Evolutionary conservation across 768 basidiomycete genomes (phyloP), one percentile per base, ranked within the genome.

Genomic region (Tremella mesenterica): DNA sequence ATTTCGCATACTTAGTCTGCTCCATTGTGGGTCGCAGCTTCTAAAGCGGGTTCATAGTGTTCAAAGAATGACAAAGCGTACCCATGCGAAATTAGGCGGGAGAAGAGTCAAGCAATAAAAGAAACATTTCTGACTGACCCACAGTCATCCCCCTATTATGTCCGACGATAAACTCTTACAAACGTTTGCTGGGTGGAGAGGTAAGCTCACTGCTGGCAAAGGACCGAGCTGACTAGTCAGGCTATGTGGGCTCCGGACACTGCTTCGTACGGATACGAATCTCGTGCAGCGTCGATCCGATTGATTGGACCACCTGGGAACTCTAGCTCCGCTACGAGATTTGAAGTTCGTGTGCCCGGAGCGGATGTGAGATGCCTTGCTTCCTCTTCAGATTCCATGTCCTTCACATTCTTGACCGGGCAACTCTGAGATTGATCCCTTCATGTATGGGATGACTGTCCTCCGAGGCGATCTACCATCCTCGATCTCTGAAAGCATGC

Each of bases 121-220:
- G 18, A 18, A 27, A 52, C 31, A 4, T 12, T 27, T n/a, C 28
- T 23, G 21, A 28, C 30, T 41, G 39, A 43, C 3, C 18, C 9
- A n/a, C 49, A 72, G 87, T 91, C 45, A 82, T 91, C 81, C 89
- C 89, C 7, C 78, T 84, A 80, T 85, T 88, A 70, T 74, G 79
- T 60, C 90, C 88, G 1, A 93, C 87, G 0, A 85, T 95, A 74
- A 93, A 93, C 65, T 91, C 93, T 7, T 99, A 99, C 77, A 99
- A 97, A 70, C 88, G 95, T 14, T 81, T 99, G 7, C 84, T 88
- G 18, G 91, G 87, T 18, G 91, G 91, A 12, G 89, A 91, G 70
- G 84, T 72, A 44, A 47, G 67, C 45, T 29, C n/a, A 41, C 9
- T 21, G 30, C 20, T 46, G 0, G 12, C 4, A 36, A 13, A 21